Base-by-base conservation (phyloP, 208 protist genomes). In the Crithidia expoeki region DNA sequence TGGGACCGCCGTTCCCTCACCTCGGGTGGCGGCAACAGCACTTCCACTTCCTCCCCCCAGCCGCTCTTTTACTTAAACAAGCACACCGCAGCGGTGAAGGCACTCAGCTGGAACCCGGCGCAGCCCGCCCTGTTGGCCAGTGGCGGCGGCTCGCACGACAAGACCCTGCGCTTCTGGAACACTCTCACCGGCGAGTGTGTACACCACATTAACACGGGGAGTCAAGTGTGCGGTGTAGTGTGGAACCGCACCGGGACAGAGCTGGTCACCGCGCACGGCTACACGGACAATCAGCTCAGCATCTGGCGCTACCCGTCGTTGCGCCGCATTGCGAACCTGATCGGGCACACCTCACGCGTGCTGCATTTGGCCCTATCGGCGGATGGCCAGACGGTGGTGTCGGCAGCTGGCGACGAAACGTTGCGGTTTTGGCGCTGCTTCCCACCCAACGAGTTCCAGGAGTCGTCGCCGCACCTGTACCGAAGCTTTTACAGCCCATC, bases 281-380 rank as follows among this genome's bases (percentile, higher is more conserved):
- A 98, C 83, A 93, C 92, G 6, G 86, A 99, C 68, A 99, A 99
- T 80, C 98, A 99, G 80, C 88, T 99, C 4, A 97, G 89, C 52
- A 89, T 99, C 40, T 99, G 99, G 99, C 98, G 98, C 74, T 99
- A 99, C 68, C 98, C 99, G 36, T 96, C 97, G 27, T 91, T 99
- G 86, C 85, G 84, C 33, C 94, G 97, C 56, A 86, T 99, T 47
- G 95, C 95, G 27, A 98, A 99, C 74, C 83, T 99, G n/a, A 96
- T 77, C 25, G 98, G 98, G 6, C 99, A 99, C 87, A 98, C 95
- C 0, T 92, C 82, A 0, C 98, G 99, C 55, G 98, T 99, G n/a
- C 90, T 99, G 12, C 96, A 99, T 80, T 87, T 99, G 58, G 96
- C 98, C 52, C 78, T 98, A 40, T 98, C 93, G 21, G 97, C 98